Base-by-base conservation (phyloP, 768 basidiomycete species). In the Macrolepiota fuliginosa region DNA sequence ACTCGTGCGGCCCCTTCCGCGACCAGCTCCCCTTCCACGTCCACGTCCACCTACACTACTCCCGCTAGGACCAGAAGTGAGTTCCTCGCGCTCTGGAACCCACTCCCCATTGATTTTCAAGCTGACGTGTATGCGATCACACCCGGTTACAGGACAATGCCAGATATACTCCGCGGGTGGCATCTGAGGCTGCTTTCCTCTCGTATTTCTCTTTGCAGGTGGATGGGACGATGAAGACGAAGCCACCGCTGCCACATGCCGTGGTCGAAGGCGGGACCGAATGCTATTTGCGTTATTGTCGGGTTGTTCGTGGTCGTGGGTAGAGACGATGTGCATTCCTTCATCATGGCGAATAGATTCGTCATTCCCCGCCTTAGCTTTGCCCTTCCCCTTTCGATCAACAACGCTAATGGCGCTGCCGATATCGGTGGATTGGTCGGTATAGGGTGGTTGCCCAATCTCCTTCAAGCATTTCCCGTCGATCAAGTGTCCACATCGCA, bases 401-500 rank as follows among this genome's bases (percentile, higher is more conserved):
- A 54, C 65, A 29, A 55, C 54, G 13, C 40, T 10, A 45, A n/a
- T 2, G 6, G 4, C 37, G 27, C 19, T 4, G 2, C 24, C 54
- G 12, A 25, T 54, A 15, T 60, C 58, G 25, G 64, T 63, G 47
- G 60, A 32, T 24, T 53, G 64, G 56, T 69, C 56, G 35, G 40
- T 19, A 9, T 58, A 19, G 9, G 17, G 53, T 1, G 84, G 88
- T 37, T 75, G 72, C 69, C 87, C 85, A 53, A 92, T 65, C 64
- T 80, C 76, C 62, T 80, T 80, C 1, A 88, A 72, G 65, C 91
- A 93, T 70, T 88, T 90, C 53, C 89, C 91, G 64, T 92, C 91
- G 0, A 92, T 78, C 66, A 93, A 71, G 68, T 93, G 91, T 0
- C 91, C 91, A 56, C 91, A 93, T 42, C 88, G 77, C 62, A 93